These are phyloP conservation scores for Fallopia convolvulus DNA, from an alignment of 148 eudicot genomes.

Conservation along the genomic window DNA sequence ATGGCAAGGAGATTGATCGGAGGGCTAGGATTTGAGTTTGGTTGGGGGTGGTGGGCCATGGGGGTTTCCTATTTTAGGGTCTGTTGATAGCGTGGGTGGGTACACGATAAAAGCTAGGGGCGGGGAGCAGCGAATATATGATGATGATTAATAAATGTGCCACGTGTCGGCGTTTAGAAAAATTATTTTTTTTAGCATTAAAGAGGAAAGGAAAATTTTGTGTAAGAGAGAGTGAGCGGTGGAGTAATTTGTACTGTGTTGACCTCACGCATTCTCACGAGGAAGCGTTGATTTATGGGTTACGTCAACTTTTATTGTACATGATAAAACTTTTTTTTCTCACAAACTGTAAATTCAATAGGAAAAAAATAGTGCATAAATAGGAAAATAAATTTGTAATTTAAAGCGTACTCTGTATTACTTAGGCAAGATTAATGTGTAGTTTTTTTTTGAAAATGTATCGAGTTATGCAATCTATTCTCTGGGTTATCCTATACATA, in stretches of 20 bases:
- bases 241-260: conserved; percentile 6
- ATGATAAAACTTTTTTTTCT: no score
- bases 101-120: conserved; percentile 6
- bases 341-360: no score
- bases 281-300: not conserved
- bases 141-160: not conserved
- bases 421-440: no score
- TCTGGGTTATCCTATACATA: no score
- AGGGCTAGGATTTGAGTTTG: not conserved
- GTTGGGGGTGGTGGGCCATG: not conserved
- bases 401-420: no score
- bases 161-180: not conserved
- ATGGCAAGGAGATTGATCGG: not conserved
- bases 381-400: no score
- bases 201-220: not conserved
- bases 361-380: no score
- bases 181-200: not conserved
- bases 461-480: no score
- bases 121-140: not conserved
- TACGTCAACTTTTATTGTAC: no score
- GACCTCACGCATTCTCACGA: conserved; percentile 8
- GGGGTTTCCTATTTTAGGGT: not conserved
- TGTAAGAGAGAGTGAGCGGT: not conserved
- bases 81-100: not conserved
- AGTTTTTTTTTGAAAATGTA: no score